Conservation (phyloP, 257 asterid genomes). For the Apocynum venetum region DNA sequence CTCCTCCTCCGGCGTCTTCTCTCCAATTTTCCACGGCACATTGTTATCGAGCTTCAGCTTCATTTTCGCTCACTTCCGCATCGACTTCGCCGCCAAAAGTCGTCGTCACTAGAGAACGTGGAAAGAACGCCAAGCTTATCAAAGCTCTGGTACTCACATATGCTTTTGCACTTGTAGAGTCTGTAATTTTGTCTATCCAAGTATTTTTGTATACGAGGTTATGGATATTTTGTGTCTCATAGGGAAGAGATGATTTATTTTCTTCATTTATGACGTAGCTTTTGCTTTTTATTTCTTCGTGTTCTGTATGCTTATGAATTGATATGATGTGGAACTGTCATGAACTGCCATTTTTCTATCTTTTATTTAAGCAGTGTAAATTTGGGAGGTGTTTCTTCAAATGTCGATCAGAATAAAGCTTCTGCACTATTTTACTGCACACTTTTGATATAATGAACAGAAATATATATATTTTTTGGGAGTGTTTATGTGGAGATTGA, state of each 20-base stretch:
- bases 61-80: conserved; percentile 25
- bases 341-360: neutral
- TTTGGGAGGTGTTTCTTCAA: conserved; percentile 26
- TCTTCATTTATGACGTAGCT: neutral
- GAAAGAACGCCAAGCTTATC: conserved; percentile 71
- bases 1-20: conserved; percentile 14
- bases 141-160: conserved; percentile 44
- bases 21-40: conserved; percentile 13
- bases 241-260: neutral
- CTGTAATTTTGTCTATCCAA: neutral
- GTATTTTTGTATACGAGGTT: too few relatives aligned
- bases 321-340: neutral
- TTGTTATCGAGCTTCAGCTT: conserved; percentile 13
- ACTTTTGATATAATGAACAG: neutral
- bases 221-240: neutral
- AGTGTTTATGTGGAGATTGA: neutral
- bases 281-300: neutral
- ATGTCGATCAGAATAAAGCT: conserved; percentile 15
- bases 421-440: too few relatives aligned
- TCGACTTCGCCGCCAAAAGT: conserved; percentile 42
- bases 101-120: conserved; percentile 83
- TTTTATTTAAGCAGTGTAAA: neutral
- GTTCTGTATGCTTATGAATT: neutral
- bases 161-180: neutral
- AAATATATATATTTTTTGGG: too few relatives aligned